Base-by-base conservation (phyloP, 768 basidiomycete genomes). In the Mycena pura region DNA sequence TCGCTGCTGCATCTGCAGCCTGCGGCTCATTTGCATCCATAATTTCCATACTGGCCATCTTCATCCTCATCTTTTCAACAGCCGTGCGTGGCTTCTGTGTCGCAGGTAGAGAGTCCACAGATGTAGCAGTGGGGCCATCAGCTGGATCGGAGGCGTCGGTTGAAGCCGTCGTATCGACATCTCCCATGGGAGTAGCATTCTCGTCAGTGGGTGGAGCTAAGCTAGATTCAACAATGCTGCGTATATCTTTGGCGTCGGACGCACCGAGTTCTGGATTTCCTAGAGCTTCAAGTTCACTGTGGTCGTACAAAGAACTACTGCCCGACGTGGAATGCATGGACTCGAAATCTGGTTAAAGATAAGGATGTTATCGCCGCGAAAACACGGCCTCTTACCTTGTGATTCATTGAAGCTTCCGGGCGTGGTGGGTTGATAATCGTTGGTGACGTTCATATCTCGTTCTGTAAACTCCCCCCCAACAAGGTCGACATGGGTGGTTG, bases 51-150 rank as follows among this genome's bases (percentile, higher is more conserved):
- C 29, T 22, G 31, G 56, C 62, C 56, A 63, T 57, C 34, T 21
- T 15, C 51, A 27, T 49, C 51, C 62, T 63, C 56, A 63, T 53
- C 21, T 13, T 57, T 21, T 63, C 62, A 17, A 57, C n/a, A 9
- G 4, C 3, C 6, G 55, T 51, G n/a, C n/a, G 51, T 22, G 55
- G 38, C 21, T 40, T 53, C 51, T 21, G 39, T 13, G 44, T 11
- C 5, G 41, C 5, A 15, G 39, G 41, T 10, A 41, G 32, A 17
- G 19, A 15, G 43, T 44, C 25, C 45, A 39, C 25, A 22, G 57
- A n/a, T 43, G 27, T 40, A 40, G 52, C 21, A n/a, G 46, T 29
- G 45, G 46, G 32, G n/a, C n/a, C n/a, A 38, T 29, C 36, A 49
- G 46, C 31, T 27, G 54, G 6, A 21, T 32, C 49, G 44, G 36